phyloP scores from a whole-genome alignment of 441 rosid genomes.

The Lepidium campestre region DNA sequence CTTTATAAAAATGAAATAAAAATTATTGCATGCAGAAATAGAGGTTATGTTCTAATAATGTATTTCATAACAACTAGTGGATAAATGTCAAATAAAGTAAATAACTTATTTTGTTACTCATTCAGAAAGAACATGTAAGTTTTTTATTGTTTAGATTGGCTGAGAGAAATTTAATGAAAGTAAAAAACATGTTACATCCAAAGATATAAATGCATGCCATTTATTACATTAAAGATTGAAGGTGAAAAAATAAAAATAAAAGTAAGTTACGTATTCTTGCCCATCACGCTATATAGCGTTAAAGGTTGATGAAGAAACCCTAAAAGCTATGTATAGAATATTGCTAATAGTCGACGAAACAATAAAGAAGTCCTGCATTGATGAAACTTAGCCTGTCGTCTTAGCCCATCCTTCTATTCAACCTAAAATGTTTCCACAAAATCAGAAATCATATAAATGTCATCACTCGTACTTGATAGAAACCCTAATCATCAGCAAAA shows the following conservation, averaged over 20 bases:
- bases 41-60: no score
- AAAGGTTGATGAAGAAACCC: conserved; percentile 17
- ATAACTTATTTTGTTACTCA: neutral
- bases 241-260: conserved; percentile 9
- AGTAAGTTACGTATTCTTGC: conserved; percentile 13
- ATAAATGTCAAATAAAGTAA: neutral
- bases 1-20: no score
- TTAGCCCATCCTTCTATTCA: conserved; percentile 23
- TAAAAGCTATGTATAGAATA: conserved; percentile 11
- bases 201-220: conserved; percentile 15
- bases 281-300: conserved; percentile 22
- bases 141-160: neutral
- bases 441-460: conserved; percentile 22
- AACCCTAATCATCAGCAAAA: neutral
- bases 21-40: no score
- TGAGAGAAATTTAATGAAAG: conserved; percentile 21
- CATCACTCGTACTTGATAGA: neutral
- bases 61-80: no score
- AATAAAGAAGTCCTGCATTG: conserved; percentile 16
- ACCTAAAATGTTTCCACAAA: conserved; percentile 25
- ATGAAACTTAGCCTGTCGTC: conserved; percentile 6
- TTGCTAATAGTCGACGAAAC: conserved; percentile 14
- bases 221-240: conserved; percentile 15
- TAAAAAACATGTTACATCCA: conserved; percentile 22
- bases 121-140: neutral